A percentile compares a stretch with the other conserved stretches of the same genome.
These are phyloP conservation scores for Allantophomopsis lycopodina DNA, from an alignment of 2,329 filamentous ascomycete genomes.

Conservation along the genomic window DNA sequence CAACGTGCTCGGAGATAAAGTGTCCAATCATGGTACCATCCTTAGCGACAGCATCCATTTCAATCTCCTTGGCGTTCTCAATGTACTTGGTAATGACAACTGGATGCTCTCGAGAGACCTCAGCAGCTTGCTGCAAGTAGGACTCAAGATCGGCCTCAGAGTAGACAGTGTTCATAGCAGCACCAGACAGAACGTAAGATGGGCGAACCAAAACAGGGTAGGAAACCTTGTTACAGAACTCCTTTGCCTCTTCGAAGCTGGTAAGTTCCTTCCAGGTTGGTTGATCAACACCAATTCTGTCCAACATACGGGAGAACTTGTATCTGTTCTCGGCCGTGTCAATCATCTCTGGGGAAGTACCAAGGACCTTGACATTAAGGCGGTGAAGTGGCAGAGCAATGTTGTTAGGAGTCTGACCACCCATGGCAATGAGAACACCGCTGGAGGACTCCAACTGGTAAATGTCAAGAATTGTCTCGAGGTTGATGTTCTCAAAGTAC, in stretches of 20 bases:
- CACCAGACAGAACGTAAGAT: constrained; percentile 92
- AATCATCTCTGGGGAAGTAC: constrained; percentile 98
- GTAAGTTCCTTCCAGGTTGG: constrained; percentile 97
- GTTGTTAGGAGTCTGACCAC: constrained; percentile 95
- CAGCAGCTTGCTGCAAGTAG: constrained; percentile 80
- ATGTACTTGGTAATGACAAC: constrained; percentile 99
- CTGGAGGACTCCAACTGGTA: constrained; percentile 75
- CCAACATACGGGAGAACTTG: constrained; percentile 97
- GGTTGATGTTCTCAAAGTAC: constrained; percentile 91
- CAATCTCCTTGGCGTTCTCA: constrained; percentile 97
- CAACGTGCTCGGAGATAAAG: constrained; percentile 97
- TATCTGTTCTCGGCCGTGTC: constrained; percentile 94
- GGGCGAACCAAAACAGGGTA: constrained; percentile 93
- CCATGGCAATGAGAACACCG: constrained; percentile 89
- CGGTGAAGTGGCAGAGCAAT: constrained; percentile 84
- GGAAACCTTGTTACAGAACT: constrained; percentile 76
- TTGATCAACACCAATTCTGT: constrained; percentile 88
- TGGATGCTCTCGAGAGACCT: constrained; percentile 88
- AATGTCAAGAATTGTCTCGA: constrained; percentile 86
- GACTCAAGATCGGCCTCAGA: constrained; percentile 82
- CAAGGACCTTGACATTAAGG: constrained; percentile 81
- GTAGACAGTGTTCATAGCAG: constrained; percentile 99
- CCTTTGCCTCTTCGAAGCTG: constrained; percentile 78
- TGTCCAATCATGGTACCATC: constrained; percentile 85
- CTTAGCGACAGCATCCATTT: constrained; percentile 95